These are phyloP conservation scores for Aspergillus cristatus DNA, from an alignment of 495 filamentous ascomycete species.

Conservation along the genomic window DNA sequence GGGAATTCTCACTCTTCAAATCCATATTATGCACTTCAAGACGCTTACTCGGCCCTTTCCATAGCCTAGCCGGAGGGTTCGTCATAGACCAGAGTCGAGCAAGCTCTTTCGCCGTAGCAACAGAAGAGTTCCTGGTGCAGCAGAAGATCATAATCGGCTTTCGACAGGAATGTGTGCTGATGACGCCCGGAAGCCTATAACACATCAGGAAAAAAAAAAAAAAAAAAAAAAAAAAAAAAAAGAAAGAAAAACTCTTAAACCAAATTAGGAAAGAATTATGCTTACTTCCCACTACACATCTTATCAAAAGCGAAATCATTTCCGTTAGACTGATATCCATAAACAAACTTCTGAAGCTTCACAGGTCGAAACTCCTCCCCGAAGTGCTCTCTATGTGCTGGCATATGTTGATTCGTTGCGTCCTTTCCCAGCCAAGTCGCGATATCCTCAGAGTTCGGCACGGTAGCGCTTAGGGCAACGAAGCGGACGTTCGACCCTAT, in stretches of 20 bases:
- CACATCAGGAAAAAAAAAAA: too few relatives aligned
- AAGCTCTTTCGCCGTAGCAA: constrained; percentile 65
- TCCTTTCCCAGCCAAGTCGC: constrained; percentile 85
- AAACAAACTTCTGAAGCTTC: constrained; percentile 75
- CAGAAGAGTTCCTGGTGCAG: constrained; percentile 70
- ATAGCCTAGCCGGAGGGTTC: constrained; percentile 47
- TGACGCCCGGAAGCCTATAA: constrained; percentile 57
- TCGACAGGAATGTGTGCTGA: constrained; percentile 61
- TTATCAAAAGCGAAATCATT: constrained; percentile 92
- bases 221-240: too few relatives aligned
- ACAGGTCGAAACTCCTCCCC: constrained; percentile 89
- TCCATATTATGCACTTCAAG: constrained; percentile 55
- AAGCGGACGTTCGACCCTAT: constrained; percentile 82
- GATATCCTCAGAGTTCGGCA: constrained; percentile 88
- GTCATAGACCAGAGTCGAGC: constrained; percentile 55
- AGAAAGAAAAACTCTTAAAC: too few relatives aligned
- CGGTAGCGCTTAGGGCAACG: constrained; percentile 83
- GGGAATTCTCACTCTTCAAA: constrained; percentile 39
- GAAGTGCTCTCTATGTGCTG: constrained; percentile 71
- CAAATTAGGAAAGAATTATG: not conserved
- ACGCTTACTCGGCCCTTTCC: constrained; percentile 52
- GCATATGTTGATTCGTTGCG: constrained; percentile 52
- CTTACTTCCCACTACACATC: constrained; percentile 59
- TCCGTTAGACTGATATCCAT: constrained; percentile 53
- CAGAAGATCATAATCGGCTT: constrained; percentile 96